phyloP scores from a whole-genome alignment of 192 early-diverging fungal genomes.

The Podila clonocystis region DNA sequence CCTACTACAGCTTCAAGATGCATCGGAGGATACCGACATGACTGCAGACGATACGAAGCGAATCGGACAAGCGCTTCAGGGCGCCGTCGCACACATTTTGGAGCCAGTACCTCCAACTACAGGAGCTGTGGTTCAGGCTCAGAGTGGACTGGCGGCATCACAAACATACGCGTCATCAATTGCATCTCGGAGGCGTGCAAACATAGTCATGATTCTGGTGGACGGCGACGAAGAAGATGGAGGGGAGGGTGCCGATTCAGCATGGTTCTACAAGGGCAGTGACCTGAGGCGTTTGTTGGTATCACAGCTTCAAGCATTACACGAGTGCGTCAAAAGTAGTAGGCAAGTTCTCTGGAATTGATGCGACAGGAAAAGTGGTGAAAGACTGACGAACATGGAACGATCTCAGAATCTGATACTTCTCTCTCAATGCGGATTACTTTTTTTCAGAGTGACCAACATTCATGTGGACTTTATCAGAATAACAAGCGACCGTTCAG shows the following conservation, averaged over 20 bases:
- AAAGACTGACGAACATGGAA: not conserved
- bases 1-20: constrained; percentile 15
- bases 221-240: constrained; percentile 5
- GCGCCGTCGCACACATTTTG: constrained; percentile 34
- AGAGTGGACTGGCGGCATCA: not conserved
- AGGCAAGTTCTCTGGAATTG: constrained; percentile 9
- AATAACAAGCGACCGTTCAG: constrained; percentile 9
- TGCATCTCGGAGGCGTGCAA: constrained; percentile 3
- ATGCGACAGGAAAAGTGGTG: not conserved
- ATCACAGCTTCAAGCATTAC: constrained; percentile 8
- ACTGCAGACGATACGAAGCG: not conserved
- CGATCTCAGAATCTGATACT: not conserved
- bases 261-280: constrained; percentile 14
- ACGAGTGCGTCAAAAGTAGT: constrained; percentile 14
- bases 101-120: constrained; percentile 6
- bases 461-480: constrained; percentile 39
- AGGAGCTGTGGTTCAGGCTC: not conserved
- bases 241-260: not conserved
- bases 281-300: constrained; percentile 13
- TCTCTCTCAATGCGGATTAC: no score
- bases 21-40: not conserved
- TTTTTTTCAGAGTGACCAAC: constrained; percentile 4
- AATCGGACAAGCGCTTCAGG: constrained; percentile 29
- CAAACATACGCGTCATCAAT: not conserved
- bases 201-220: constrained; percentile 22